Percentiles rank a stretch among this genome's conserved stretches.
phyloP scores from a whole-genome alignment of 2,329 filamentous ascomycete genomes.

The Ceratocystis cubensis region DNA sequence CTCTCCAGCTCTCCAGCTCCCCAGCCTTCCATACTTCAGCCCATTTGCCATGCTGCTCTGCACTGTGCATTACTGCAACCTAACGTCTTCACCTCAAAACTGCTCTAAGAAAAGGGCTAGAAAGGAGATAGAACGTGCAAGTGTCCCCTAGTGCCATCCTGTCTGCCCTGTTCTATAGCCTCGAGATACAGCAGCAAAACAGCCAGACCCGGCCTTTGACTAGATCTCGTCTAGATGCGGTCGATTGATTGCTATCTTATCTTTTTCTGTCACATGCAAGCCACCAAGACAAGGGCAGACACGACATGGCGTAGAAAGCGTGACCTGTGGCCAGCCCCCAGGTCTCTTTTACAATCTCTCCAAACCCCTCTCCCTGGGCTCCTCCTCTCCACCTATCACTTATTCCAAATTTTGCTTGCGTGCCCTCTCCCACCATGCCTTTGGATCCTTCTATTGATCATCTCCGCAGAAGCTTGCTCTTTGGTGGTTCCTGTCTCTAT shows the following conservation, averaged over 20 bases:
- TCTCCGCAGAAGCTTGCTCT: conserved; percentile 8
- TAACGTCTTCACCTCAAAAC: no score
- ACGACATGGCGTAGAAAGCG: neutral
- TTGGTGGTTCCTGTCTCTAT: neutral
- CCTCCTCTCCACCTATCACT: neutral
- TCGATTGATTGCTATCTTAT: neutral
- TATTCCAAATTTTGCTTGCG: neutral
- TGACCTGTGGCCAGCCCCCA: neutral
- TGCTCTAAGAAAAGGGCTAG: neutral
- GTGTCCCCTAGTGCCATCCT: neutral
- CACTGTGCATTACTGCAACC: no score
- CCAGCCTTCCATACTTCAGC: no score
- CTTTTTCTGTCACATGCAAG: neutral
- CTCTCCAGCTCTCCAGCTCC: no score
- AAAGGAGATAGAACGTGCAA: neutral
- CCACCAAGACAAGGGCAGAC: neutral
- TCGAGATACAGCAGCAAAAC: neutral
- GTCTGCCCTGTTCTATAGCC: neutral
- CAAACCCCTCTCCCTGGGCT: neutral
- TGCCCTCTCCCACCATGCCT: neutral
- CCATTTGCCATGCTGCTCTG: no score
- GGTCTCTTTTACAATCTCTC: neutral
- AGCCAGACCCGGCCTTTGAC: no score
- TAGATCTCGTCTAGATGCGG: neutral
- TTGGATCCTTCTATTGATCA: neutral